These are phyloP conservation scores for Dacryopinax primogenitus DNA, from an alignment of 768 basidiomycete species.

Conservation along the genomic window DNA sequence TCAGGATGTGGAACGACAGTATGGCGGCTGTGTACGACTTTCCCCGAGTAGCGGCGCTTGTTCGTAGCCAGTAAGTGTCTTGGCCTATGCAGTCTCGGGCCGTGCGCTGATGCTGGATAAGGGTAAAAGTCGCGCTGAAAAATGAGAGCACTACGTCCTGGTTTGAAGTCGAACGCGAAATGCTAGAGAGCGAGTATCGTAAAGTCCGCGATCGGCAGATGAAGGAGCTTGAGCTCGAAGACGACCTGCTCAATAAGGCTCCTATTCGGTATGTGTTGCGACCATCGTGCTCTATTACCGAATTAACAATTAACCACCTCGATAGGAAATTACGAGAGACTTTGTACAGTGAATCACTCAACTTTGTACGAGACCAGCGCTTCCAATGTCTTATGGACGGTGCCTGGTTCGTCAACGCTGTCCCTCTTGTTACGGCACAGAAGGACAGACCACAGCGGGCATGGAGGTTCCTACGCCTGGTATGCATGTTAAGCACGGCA, in stretches of 20 bases:
- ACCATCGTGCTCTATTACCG: background rate
- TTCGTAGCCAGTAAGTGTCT: slow-evolving; percentile 65
- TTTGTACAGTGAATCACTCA: slow-evolving; percentile 78
- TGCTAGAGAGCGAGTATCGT: slow-evolving; percentile 70
- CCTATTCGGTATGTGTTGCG: slow-evolving; percentile 56
- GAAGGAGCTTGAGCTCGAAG: slow-evolving; percentile 78
- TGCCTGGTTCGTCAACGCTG: slow-evolving; percentile 81
- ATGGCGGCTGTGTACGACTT: slow-evolving; percentile 67
- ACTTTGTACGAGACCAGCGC: slow-evolving; percentile 78
- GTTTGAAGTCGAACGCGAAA: slow-evolving; percentile 74
- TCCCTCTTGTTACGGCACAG: slow-evolving; percentile 35
- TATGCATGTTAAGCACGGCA: slow-evolving; percentile 26
- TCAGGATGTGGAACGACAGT: slow-evolving; percentile 73
- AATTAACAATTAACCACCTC: background rate
- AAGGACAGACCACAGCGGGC: slow-evolving; percentile 45
- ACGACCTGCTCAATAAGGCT: slow-evolving; percentile 72
- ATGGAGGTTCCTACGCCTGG: slow-evolving; percentile 82
- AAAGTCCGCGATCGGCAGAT: slow-evolving; percentile 78
- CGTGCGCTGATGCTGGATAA: slow-evolving; percentile 24
- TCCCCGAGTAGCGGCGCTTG: slow-evolving; percentile 59
- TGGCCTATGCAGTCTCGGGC: background rate
- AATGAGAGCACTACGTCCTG: slow-evolving; percentile 63
- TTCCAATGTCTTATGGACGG: slow-evolving; percentile 80
- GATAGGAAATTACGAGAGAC: slow-evolving; percentile 68
- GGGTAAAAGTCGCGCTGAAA: slow-evolving; percentile 63